phyloP scores from a whole-genome alignment of 1,284 basidiomycete species.

The Apiotrichum porosum region DNA sequence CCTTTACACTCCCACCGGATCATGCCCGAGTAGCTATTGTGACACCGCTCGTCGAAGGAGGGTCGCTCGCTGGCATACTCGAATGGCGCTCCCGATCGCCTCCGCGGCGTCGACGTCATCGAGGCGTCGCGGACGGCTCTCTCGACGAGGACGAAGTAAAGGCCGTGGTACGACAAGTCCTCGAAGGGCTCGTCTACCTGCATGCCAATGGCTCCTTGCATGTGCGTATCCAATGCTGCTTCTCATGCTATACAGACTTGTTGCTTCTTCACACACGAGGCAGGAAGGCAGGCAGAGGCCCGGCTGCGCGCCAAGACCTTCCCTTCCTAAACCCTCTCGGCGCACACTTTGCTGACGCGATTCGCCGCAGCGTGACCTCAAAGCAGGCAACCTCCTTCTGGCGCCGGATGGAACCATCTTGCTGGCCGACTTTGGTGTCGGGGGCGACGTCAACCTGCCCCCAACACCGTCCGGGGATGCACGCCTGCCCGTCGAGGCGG shows the following conservation, averaged over 20 bases:
- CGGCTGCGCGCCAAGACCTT: too few species aligned
- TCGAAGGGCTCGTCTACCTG: constrained; percentile 77
- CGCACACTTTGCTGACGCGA: too few species aligned
- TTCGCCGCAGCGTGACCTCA: constrained; percentile 35
- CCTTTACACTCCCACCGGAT: constrained; percentile 43
- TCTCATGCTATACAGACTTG: too few species aligned
- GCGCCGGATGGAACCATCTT: constrained; percentile 70
- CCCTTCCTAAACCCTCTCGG: too few species aligned
- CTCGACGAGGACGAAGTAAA: constrained; percentile 43
- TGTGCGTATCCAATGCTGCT: constrained; percentile 38
- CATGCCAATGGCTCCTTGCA: constrained; percentile 89
- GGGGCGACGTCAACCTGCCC: constrained; percentile 31
- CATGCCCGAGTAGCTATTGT: constrained; percentile 38
- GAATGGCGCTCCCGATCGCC: constrained; percentile 28
- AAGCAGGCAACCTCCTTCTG: constrained; percentile 85
- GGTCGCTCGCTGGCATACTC: constrained; percentile 38
- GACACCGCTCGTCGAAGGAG: constrained; percentile 38
- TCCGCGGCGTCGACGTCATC: neutral
- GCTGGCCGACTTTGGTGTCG: constrained; percentile 91
- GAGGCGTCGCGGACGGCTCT: neutral
- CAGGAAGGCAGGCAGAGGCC: too few species aligned
- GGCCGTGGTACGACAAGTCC: constrained; percentile 67
- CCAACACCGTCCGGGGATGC: constrained; percentile 15
- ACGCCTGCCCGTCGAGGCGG: constrained; percentile 21
- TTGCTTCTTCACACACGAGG: too few species aligned